Evolutionary conservation across 2,329 filamentous ascomycete genomes (phyloP).

Genomic region (Penicillium expansum): DNA sequence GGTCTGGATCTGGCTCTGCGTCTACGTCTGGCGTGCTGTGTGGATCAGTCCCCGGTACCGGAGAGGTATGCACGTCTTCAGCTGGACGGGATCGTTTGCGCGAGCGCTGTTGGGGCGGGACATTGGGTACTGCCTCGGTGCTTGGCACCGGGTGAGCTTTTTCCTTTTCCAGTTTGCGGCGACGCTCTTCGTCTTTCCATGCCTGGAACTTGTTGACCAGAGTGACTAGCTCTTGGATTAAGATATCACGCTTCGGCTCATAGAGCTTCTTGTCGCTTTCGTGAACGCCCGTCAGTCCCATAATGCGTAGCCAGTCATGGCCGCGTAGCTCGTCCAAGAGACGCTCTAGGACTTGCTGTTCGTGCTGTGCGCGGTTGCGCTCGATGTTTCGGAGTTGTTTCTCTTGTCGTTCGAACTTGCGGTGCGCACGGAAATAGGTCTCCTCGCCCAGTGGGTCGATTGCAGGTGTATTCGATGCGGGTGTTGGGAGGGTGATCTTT

Average conservation of each 20-base stretch:
- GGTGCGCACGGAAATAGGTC: slow-evolving; percentile 58
- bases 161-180: slow-evolving; percentile 72
- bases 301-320: slow-evolving; percentile 86
- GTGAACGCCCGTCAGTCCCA: slow-evolving; percentile 83
- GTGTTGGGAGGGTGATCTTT: slow-evolving; percentile 20
- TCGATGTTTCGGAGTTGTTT: slow-evolving; percentile 68
- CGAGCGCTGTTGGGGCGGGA: not conserved
- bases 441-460: slow-evolving; percentile 58
- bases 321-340: slow-evolving; percentile 79
- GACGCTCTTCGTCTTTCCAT: slow-evolving; percentile 89
- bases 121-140: slow-evolving; percentile 6
- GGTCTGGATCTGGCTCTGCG: slow-evolving; percentile 48
- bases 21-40: slow-evolving; percentile 16
- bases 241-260: slow-evolving; percentile 79
- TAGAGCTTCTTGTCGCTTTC: slow-evolving; percentile 83
- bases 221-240: slow-evolving; percentile 75
- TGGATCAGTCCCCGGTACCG: slow-evolving; percentile 39
- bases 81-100: slow-evolving; percentile 25
- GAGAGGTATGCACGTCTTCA: slow-evolving; percentile 48
- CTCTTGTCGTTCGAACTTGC: slow-evolving; percentile 62
- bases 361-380: slow-evolving; percentile 63
- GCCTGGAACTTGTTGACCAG: slow-evolving; percentile 83
- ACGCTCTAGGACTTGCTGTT: slow-evolving; percentile 59
- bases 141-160: slow-evolving; percentile 37
- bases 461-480: slow-evolving; percentile 9